Evolutionary conservation across 2,329 filamentous ascomycete genomes (phyloP).

Genomic region (Didymellaceae sp.): DNA sequence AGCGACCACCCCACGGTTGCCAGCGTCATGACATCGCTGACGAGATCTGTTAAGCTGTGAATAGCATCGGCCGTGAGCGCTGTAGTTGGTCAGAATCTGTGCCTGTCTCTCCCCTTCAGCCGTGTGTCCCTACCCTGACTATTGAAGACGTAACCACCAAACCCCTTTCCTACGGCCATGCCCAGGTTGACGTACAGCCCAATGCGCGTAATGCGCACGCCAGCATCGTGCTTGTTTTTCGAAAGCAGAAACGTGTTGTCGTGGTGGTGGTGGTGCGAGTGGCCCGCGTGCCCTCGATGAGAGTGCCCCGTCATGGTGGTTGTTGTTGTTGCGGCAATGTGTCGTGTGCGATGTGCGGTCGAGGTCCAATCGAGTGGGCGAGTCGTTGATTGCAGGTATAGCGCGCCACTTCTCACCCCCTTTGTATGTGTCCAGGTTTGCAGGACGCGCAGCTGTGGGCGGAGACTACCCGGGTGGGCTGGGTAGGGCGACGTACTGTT

Average conservation of each 20-base stretch:
- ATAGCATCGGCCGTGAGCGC: slow-evolving; percentile 92
- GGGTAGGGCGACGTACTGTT: slow-evolving; percentile 13
- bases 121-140: slow-evolving; percentile 65
- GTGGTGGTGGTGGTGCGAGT: slow-evolving; percentile 75
- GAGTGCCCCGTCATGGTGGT: slow-evolving; percentile 38
- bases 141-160: slow-evolving; percentile 92
- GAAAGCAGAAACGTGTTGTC: slow-evolving; percentile 85
- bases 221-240: slow-evolving; percentile 85
- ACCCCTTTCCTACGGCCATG: slow-evolving; percentile 92
- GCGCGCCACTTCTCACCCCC: slow-evolving; percentile 9
- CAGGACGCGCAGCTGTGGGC: slow-evolving; percentile 40
- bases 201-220: slow-evolving; percentile 90
- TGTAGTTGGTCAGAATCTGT: slow-evolving; percentile 33
- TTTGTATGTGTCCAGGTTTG: slow-evolving; percentile 40
- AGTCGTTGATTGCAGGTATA: slow-evolving; percentile 15
- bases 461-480: background rate
- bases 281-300: slow-evolving; percentile 48
- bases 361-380: slow-evolving; percentile 41
- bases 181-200: slow-evolving; percentile 87
- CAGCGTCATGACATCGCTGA: slow-evolving; percentile 92
- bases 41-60: slow-evolving; percentile 92
- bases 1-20: slow-evolving; percentile 94
- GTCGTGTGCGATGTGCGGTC: slow-evolving; percentile 41
- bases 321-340: slow-evolving; percentile 34
- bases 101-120: background rate